Base-by-base conservation (phyloP, 2,329 filamentous ascomycete genomes). In the Trematosphaeria pertusa region DNA sequence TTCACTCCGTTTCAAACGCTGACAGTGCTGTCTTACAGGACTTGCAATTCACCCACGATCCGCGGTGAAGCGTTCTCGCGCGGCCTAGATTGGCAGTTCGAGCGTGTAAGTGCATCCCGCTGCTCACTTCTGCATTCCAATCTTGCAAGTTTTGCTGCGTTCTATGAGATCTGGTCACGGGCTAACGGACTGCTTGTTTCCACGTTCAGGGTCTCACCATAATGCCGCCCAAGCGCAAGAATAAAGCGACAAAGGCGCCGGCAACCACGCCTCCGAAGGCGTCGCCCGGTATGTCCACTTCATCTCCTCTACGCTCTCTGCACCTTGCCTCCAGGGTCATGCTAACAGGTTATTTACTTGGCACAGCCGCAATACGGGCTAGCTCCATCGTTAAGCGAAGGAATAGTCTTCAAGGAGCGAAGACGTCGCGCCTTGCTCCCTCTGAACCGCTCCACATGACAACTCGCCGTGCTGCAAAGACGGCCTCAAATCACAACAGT, bases 361-460 rank as follows among this genome's bases (percentile, higher is more conserved):
- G 64, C 69, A 65, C 56, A 61, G 64, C 58, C 54, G 59, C 51
- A 54, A 63, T 50, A 41, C 48, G 55, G 52, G 50, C 58, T 65
- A 69, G 67, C 58, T 56, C 61, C 48, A 48, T 49, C 32, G 44
- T 58, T 67, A 72, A 70, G 67, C 69, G 65, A 72, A 64, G 55
- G 52, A 59, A 55, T 61, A 62, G 52, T 63, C 48, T 57, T 55
- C 63, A 60, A 49, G 59, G 60, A 57, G 58, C 50, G 46, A 70
- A 61, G 57, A 59, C 65, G 52, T 69, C 69, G 55, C 66, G 73
- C 57, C 74, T 77, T 53, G 72, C 74, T 64, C 75, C 75, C 54
- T 75, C 75, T 49, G 70, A 73, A 64, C 74, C 75, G 42, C 67
- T 77, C 60, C 75, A 77, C 64, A 79, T 79, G 76, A 78, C 73